Evolutionary conservation across 495 filamentous ascomycete species (phyloP), one percentile per base, ranked within the genome.

Genomic region (Neurospora sp.): DNA sequence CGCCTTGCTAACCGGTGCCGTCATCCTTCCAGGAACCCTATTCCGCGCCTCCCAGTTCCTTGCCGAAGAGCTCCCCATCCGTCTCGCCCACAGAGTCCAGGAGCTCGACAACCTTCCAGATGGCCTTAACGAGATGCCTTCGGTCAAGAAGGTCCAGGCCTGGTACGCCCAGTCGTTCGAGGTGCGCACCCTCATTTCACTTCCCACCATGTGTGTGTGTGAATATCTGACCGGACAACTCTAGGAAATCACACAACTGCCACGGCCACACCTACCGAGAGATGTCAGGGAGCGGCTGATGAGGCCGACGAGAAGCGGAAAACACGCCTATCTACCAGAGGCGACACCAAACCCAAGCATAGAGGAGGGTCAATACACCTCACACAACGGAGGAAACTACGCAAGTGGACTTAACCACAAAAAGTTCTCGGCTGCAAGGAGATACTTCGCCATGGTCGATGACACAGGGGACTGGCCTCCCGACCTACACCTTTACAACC

Each of bases 131-230:
- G 94, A 98, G 73, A 99, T 98, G 96, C 93, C 95, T 40, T 98
- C 94, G 18, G 98, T 99, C 71, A 91, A 91, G 81, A 94, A 90
- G 80, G 96, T 99, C 70, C 89, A 92, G 81, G 94, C 98, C 75
- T 99, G 96, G 96, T 99, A 99, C 83, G 96, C 96, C 73, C 96
- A 99, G 83, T 98, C 96, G 70, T 98, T 99, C 80, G 95, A 99
- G 90, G 95, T 98, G 88, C 75, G 84, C 70, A 10, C 16, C 20
- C 38, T 69, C 39, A 4, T 37, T 37, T 37, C 14, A 10, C 72
- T 53, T 16, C 68, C 71, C 46, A 68, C 53, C 31, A 69, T 80
- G 46, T 38, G 3, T 31, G 3, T 31, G 3, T 31, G 68, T 79
- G 73, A 82, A 73, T 78, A 71, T 77, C 73, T 70, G 39, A 48